phyloP scores from a whole-genome alignment of 805 yeast species.

The Ogataea methylovora region DNA sequence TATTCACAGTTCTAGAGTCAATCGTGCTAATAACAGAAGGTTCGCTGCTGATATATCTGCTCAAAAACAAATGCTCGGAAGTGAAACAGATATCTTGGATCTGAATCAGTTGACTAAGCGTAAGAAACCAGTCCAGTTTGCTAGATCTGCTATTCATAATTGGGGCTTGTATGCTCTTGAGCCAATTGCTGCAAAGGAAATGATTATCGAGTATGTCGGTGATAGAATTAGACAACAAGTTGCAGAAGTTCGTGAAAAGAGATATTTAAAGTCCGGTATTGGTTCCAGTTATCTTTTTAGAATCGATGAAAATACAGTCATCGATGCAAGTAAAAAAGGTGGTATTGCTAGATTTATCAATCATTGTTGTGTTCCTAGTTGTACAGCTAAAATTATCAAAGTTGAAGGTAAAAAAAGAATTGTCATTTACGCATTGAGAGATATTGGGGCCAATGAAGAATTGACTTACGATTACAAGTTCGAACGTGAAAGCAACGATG shows the following conservation, averaged over 20 bases:
- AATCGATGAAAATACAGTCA: slow-evolving; percentile 88
- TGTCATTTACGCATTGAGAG: slow-evolving; percentile 88
- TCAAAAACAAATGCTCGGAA: slow-evolving; percentile 67
- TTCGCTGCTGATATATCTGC: slow-evolving; percentile 86
- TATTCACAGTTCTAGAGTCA: slow-evolving; percentile 70
- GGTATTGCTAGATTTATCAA: slow-evolving; percentile 96
- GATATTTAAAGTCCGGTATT: slow-evolving; percentile 82
- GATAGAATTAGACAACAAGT: slow-evolving; percentile 90
- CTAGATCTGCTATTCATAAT: slow-evolving; percentile 92
- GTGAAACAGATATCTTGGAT: slow-evolving; percentile 74
- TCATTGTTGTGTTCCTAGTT: slow-evolving; percentile 96
- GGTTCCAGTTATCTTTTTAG: slow-evolving; percentile 92
- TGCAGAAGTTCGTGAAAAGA: slow-evolving; percentile 85
- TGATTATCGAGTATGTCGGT: slow-evolving; percentile 98
- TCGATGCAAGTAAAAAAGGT: slow-evolving; percentile 96
- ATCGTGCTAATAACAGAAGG: slow-evolving; percentile 80
- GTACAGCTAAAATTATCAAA: slow-evolving; percentile 93
- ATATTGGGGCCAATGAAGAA: slow-evolving; percentile 84
- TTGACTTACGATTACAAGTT: slow-evolving; percentile 94
- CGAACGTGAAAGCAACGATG: slow-evolving; percentile 84
- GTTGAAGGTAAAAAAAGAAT: slow-evolving; percentile 92
- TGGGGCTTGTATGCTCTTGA: slow-evolving; percentile 98
- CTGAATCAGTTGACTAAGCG: slow-evolving; percentile 84
- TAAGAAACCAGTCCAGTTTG: slow-evolving; percentile 92
- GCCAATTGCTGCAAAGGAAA: slow-evolving; percentile 91